Conservation (phyloP, 306 rosid species). For the Hylodesmum podocarpum region DNA sequence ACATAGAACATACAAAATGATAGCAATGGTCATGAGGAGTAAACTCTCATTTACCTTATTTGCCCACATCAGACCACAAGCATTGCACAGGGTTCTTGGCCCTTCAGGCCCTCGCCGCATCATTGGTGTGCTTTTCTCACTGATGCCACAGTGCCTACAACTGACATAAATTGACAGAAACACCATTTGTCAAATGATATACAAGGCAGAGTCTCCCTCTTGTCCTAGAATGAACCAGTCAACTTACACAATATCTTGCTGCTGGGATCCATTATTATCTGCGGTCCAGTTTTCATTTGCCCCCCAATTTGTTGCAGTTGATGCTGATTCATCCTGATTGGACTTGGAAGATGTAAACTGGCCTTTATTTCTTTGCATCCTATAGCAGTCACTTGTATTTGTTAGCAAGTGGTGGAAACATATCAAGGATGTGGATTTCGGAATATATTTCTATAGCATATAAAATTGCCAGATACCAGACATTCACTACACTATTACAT, state of each 20-base stretch:
- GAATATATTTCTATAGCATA: not conserved
- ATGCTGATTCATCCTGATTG: slow-evolving; percentile 59
- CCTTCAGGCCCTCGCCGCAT: slow-evolving; percentile 91
- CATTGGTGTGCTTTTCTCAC: slow-evolving; percentile 74
- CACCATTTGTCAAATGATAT: not conserved
- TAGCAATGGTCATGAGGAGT: not conserved
- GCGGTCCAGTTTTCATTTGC: slow-evolving; percentile 46
- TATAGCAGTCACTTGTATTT: slow-evolving; percentile 26
- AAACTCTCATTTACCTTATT: slow-evolving; percentile 57
- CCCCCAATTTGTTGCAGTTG: slow-evolving; percentile 54
- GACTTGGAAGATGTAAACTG: slow-evolving; percentile 76
- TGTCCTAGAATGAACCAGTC: slow-evolving; percentile 19
- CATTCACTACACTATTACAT: not conserved
- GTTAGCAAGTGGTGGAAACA: slow-evolving; percentile 23
- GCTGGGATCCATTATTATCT: slow-evolving; percentile 65
- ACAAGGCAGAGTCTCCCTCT: not conserved
- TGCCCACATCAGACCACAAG: slow-evolving; percentile 93
- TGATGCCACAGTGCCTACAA: slow-evolving; percentile 75
- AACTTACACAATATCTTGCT: slow-evolving; percentile 70
- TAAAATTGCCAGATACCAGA: not conserved
- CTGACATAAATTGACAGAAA: slow-evolving; percentile 39
- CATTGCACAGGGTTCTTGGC: slow-evolving; percentile 82
- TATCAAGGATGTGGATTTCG: slow-evolving; percentile 18
- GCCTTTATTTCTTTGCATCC: slow-evolving; percentile 83
- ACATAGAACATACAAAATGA: not conserved